Percentiles rank a stretch among this genome's conserved stretches.
Conservation (phyloP, 2,329 filamentous ascomycete genomes). For the Ophiostoma piceae region DNA sequence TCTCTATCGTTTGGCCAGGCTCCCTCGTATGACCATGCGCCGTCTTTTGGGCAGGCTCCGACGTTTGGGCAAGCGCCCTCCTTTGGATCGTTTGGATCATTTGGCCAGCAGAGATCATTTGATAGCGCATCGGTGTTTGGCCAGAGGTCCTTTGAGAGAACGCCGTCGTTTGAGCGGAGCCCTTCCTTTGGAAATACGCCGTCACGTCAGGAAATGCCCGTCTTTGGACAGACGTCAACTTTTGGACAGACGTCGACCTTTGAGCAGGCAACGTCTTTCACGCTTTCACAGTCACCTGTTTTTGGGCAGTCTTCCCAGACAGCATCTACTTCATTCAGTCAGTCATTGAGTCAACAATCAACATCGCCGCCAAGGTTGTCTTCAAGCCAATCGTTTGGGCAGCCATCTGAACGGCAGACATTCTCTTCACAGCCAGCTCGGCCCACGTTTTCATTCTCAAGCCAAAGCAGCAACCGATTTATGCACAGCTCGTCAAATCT, state of each 20-base stretch:
- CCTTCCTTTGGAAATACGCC: not conserved
- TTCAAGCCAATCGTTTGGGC: not conserved
- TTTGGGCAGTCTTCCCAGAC: not conserved
- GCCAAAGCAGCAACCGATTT: not conserved
- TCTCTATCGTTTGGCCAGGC: not conserved
- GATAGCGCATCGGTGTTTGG: not conserved
- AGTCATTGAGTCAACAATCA: not conserved
- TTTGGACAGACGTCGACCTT: not conserved
- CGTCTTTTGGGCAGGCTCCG: constrained; percentile 7
- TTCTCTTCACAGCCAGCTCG: not conserved
- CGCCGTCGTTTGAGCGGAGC: not conserved
- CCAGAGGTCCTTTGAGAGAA: not conserved
- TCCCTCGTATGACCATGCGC: not conserved
- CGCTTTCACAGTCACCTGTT: not conserved
- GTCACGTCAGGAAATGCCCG: not conserved
- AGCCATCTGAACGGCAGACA: not conserved
- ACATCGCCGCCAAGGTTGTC: not conserved
- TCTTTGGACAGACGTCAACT: not conserved
- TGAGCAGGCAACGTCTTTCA: not conserved
- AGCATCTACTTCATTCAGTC: not conserved
- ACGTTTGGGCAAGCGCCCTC: constrained; percentile 8
- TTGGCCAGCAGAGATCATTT: not conserved
- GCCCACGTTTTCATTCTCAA: not conserved
- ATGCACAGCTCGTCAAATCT: not conserved
- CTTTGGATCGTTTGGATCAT: constrained; percentile 6